Conservation (phyloP, 768 basidiomycete species). For the Serendipita vermifera region DNA sequence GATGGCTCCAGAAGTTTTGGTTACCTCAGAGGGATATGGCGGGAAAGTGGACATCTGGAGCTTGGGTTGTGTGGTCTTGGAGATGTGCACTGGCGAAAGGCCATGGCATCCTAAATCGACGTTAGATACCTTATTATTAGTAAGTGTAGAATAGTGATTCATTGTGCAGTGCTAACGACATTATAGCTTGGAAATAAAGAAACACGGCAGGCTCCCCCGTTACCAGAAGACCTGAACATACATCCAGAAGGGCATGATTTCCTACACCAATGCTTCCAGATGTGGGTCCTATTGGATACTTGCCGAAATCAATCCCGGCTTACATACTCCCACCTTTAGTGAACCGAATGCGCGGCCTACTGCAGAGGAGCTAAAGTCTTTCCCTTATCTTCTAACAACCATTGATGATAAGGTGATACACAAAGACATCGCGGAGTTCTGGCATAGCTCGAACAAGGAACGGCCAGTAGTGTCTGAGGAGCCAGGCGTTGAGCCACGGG, state of each 20-base stretch:
- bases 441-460: too few relatives aligned
- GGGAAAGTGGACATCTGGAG: slow-evolving; percentile 99
- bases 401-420: too few relatives aligned
- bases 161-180: too few relatives aligned
- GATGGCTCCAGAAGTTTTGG: slow-evolving; percentile 96
- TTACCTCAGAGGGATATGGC: slow-evolving; percentile 82
- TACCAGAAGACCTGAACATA: slow-evolving; percentile 73
- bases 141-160: slow-evolving; percentile 24
- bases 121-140: slow-evolving; percentile 90
- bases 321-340: background rate
- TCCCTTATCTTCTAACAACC: too few relatives aligned
- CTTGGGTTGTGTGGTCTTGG: slow-evolving; percentile 90
- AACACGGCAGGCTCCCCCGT: slow-evolving; percentile 73
- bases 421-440: too few relatives aligned
- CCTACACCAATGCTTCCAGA: slow-evolving; percentile 75
- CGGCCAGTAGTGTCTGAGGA: too few relatives aligned
- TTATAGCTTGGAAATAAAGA: too few relatives aligned
- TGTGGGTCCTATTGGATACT: slow-evolving; percentile 40
- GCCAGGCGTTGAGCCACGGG: too few relatives aligned
- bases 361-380: too few relatives aligned
- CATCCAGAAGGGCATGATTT: slow-evolving; percentile 73
- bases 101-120: slow-evolving; percentile 90
- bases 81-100: slow-evolving; percentile 94
- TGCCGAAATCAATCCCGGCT: background rate
- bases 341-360: too few relatives aligned